Percentiles rank a stretch among this genome's conserved stretches.
Conservation (phyloP, 208 protist genomes). For the Leishmania amazonensis region DNA sequence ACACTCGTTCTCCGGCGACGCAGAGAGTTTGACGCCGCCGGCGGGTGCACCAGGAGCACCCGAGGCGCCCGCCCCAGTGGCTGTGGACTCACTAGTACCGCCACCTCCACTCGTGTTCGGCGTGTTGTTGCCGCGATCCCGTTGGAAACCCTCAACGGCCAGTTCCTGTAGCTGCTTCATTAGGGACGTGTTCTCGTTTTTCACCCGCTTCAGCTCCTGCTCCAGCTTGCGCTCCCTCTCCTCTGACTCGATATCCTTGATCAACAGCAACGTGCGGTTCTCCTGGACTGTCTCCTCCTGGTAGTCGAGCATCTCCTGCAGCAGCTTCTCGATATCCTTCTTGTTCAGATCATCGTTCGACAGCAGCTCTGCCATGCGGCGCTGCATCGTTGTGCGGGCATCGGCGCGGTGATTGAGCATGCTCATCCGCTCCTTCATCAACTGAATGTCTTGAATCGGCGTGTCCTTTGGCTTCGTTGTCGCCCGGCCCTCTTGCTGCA, state of each 20-base stretch:
- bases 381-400: conserved; percentile 46
- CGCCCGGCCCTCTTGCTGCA: conserved; percentile 47
- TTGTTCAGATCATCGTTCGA: conserved; percentile 40
- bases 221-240: conserved; percentile 47
- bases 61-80: not conserved
- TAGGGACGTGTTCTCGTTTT: conserved; percentile 39
- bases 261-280: conserved; percentile 46
- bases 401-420: conserved; percentile 30
- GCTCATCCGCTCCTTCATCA: conserved; percentile 36
- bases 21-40: not conserved
- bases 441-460: conserved; percentile 24
- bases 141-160: conserved; percentile 31
- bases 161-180: conserved; percentile 42
- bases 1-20: not conserved
- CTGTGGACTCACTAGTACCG: not conserved
- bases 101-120: not conserved
- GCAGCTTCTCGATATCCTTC: conserved; percentile 53
- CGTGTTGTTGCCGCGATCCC: conserved; percentile 16
- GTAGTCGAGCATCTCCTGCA: conserved; percentile 76
- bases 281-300: conserved; percentile 68
- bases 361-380: conserved; percentile 55
- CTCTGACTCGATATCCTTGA: conserved; percentile 61
- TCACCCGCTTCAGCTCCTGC: conserved; percentile 28
- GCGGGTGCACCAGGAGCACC: not conserved
- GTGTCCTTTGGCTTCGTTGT: conserved; percentile 32